Evolutionary conservation across 2,329 filamentous ascomycete genomes (phyloP).

Genomic region (Aspergillus amoenus): DNA sequence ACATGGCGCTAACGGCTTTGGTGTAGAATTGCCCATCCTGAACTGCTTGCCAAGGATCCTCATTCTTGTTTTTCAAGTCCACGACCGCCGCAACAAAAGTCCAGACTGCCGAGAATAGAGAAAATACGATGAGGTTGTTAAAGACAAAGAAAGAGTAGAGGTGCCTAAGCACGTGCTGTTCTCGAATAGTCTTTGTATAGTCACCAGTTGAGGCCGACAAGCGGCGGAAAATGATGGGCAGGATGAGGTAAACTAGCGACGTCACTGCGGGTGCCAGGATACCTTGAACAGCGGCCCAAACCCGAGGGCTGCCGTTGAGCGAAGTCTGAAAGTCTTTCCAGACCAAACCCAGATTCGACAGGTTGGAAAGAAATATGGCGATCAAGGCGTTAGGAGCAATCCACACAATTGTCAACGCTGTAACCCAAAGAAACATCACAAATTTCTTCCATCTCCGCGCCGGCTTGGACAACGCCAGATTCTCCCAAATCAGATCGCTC

Average conservation of each 20-base stretch:
- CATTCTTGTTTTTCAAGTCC: constrained; percentile 54
- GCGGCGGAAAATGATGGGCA: constrained; percentile 88
- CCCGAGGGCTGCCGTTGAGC: constrained; percentile 60
- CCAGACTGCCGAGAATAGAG: constrained; percentile 83
- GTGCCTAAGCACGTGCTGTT: constrained; percentile 86
- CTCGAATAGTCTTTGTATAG: constrained; percentile 85
- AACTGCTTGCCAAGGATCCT: constrained; percentile 69
- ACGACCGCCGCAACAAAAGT: constrained; percentile 68
- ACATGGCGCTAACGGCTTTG: constrained; percentile 71
- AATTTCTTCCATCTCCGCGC: constrained; percentile 71
- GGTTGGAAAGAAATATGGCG: constrained; percentile 85
- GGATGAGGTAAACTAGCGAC: constrained; percentile 79
- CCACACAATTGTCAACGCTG: constrained; percentile 78
- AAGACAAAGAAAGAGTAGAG: constrained; percentile 95
- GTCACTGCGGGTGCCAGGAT: constrained; percentile 83
- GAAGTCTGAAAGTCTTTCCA: constrained; percentile 73
- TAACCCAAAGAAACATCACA: constrained; percentile 81
- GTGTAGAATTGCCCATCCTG: constrained; percentile 61
- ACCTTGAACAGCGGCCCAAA: constrained; percentile 91
- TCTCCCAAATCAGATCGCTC: constrained; percentile 94
- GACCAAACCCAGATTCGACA: constrained; percentile 74
- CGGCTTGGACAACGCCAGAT: constrained; percentile 70
- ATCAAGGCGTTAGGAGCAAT: constrained; percentile 92
- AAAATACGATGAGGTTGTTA: constrained; percentile 95
- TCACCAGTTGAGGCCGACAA: constrained; percentile 82